These are phyloP conservation scores for Akanthomyces uredinophilus DNA, from an alignment of 2,329 filamentous ascomycete species.

Conservation along the genomic window DNA sequence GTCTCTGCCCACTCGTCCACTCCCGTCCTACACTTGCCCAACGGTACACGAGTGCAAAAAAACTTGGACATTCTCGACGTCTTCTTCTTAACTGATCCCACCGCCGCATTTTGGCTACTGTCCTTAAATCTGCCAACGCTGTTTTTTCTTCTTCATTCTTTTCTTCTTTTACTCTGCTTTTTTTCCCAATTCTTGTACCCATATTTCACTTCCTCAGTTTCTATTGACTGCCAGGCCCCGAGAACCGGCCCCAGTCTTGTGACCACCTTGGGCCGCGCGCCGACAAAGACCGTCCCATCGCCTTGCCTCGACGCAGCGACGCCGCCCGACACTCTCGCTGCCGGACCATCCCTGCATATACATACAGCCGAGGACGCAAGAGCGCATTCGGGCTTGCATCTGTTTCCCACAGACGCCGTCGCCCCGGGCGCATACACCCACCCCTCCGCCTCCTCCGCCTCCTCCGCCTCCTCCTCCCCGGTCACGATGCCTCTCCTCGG, in stretches of 20 bases:
- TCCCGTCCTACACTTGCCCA: neutral
- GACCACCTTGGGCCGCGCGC: slow-evolving; percentile 3
- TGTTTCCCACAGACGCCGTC: neutral
- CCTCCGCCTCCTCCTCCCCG: neutral
- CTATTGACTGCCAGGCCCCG: neutral
- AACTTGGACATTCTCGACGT: neutral
- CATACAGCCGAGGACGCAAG: neutral
- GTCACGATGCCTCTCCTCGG: slow-evolving; percentile 32
- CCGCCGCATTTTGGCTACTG: slow-evolving; percentile 9
- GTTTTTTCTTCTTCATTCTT: slow-evolving; percentile 4
- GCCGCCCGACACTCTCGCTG: neutral
- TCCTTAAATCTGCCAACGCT: neutral
- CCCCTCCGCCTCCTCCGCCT: neutral
- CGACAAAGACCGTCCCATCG: neutral
- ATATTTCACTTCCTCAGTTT: neutral
- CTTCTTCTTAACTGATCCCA: neutral
- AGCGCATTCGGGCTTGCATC: neutral
- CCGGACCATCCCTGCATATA: neutral
- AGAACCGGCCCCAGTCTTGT: slow-evolving; percentile 9
- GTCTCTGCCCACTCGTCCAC: neutral
- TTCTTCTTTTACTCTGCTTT: neutral
- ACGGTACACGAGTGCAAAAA: neutral
- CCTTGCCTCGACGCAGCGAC: neutral
- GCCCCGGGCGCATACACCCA: neutral
- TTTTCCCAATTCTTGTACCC: neutral